Conservation (phyloP, 75 land plant genomes). For the Adiantum capillusveneris region DNA sequence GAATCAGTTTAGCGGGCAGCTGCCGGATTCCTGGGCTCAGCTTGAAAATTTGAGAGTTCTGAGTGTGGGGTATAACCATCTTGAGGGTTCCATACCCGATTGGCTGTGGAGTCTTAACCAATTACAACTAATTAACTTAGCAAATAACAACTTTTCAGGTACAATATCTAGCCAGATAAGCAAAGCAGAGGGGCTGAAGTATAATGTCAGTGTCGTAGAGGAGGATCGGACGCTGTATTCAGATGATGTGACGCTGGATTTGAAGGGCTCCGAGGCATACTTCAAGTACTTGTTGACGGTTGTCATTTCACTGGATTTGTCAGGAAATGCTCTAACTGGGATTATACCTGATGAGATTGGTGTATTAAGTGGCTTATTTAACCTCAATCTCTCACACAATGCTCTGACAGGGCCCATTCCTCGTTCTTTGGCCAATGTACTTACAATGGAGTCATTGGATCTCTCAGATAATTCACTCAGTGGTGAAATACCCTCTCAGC, state of each 20-base stretch:
- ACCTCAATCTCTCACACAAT: constrained; percentile 7
- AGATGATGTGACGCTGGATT: constrained; percentile 3
- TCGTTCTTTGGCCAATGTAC: neutral
- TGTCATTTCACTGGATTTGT: constrained; percentile 5
- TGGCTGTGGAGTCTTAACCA: neutral
- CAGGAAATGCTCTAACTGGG: constrained; percentile 8
- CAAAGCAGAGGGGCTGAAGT: neutral
- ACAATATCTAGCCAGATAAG: constrained; percentile 9
- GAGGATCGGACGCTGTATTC: neutral
- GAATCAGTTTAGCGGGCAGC: constrained; percentile 13
- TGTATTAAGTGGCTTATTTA: neutral
- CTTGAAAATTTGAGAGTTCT: constrained; percentile 7
- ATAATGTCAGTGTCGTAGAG: neutral
- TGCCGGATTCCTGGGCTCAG: constrained; percentile 11
- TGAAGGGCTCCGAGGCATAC: neutral
- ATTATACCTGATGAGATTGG: constrained; percentile 2
- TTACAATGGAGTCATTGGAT: neutral
- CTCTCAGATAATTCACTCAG: neutral
- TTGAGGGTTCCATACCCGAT: constrained; percentile 8
- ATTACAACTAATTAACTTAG: neutral
- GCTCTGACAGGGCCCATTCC: constrained; percentile 10
- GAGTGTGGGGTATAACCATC: constrained; percentile 4
- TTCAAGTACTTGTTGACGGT: neutral
- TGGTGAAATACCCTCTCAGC: neutral
- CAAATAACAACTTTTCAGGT: constrained; percentile 12